phyloP scores from a whole-genome alignment of 345 rosid genomes.

The Hevea brasiliensis region DNA sequence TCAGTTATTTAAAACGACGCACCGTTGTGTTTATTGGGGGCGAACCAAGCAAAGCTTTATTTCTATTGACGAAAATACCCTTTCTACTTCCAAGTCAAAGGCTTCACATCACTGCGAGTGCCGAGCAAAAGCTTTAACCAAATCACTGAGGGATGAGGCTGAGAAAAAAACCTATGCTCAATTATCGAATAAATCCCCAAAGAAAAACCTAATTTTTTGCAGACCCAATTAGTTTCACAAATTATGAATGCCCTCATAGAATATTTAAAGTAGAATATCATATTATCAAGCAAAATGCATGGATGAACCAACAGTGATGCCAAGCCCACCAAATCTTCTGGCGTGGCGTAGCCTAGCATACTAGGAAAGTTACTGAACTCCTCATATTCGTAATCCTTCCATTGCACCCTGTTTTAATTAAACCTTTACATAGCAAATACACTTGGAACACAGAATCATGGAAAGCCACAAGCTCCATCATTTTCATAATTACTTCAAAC shows the following conservation, averaged over 20 bases:
- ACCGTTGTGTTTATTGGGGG: too few relatives aligned
- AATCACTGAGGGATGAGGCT: background rate
- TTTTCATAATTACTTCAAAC: background rate
- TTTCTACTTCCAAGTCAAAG: background rate
- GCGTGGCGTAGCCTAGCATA: too few relatives aligned
- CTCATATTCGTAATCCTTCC: background rate
- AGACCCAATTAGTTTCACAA: slow-evolving; percentile 14
- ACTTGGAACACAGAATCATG: background rate
- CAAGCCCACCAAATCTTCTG: too few relatives aligned
- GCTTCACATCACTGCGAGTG: too few relatives aligned
- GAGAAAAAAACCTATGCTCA: background rate
- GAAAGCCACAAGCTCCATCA: background rate
- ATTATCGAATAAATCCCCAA: background rate
- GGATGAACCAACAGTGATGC: too few relatives aligned
- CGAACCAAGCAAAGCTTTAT: too few relatives aligned
- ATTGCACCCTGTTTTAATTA: background rate
- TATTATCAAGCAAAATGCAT: too few relatives aligned
- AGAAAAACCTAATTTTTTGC: slow-evolving; percentile 30
- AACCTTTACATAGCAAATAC: too few relatives aligned
- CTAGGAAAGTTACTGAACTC: too few relatives aligned
- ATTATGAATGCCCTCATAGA: slow-evolving; percentile 15
- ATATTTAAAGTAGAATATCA: too few relatives aligned
- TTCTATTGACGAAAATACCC: background rate
- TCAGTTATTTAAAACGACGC: too few relatives aligned
- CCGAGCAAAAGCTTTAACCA: too few relatives aligned